Conservation (phyloP, 1,284 basidiomycete genomes). For the Leccinum fallax region DNA sequence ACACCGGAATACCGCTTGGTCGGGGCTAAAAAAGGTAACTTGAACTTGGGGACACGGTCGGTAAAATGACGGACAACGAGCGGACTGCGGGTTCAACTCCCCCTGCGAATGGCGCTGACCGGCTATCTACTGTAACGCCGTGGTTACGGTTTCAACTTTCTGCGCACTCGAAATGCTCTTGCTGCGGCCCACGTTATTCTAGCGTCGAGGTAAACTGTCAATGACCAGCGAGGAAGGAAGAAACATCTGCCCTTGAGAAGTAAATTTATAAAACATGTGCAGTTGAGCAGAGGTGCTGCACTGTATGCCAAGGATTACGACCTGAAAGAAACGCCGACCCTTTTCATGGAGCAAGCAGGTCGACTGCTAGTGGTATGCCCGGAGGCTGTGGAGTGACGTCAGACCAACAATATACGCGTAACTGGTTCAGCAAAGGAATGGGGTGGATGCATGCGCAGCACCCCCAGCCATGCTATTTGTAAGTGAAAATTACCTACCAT, state of each 20-base stretch:
- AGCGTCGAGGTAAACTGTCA: not conserved
- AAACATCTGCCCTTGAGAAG: not conserved
- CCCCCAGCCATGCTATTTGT: not conserved
- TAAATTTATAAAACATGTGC: not conserved
- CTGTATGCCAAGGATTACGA: not conserved
- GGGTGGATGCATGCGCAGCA: not conserved
- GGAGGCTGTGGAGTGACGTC: not conserved
- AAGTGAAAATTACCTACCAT: not conserved
- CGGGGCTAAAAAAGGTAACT: too few relatives aligned
- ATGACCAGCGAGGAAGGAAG: not conserved
- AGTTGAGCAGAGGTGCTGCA: not conserved
- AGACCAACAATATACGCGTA: too few relatives aligned
- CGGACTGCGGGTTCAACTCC: not conserved
- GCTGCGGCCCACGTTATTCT: not conserved
- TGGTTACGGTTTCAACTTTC: not conserved
- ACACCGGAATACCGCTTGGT: not conserved
- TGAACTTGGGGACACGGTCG: not conserved
- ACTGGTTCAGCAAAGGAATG: not conserved
- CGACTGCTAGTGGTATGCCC: not conserved
- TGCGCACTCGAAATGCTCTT: not conserved
- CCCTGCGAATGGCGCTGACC: not conserved
- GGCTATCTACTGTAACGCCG: not conserved
- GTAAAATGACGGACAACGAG: not conserved
- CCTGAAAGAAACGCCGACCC: not conserved
- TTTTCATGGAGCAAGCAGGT: not conserved